Base-by-base conservation (phyloP, 2,329 filamentous ascomycete genomes). In the Phialocephala sp. region DNA sequence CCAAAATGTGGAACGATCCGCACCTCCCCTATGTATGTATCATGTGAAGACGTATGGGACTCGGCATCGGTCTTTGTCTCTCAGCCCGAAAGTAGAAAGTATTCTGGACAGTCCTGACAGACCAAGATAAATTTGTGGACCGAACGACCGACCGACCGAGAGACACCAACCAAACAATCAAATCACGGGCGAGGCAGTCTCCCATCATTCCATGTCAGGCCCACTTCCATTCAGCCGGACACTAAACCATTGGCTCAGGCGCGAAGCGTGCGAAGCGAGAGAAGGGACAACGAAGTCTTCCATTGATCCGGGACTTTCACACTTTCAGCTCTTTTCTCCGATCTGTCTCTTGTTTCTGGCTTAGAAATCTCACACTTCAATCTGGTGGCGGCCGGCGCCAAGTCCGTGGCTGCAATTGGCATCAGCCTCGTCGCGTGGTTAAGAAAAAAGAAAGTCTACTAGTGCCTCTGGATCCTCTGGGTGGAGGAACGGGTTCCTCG, bases 211-310 rank as follows among this genome's bases (percentile, higher is more conserved):
- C 27, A 32, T 32, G 27, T 8, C 27, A 32, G 27, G 27, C 27
- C 27, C 27, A 32, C 6, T 50, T 54, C 50, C 50, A 54, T 54
- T 54, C 50, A 54, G 24, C 50, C 50, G 50, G 50, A 54, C 11
- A 11, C 8, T 50, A 2, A 32, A 32, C 27, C 6, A 32, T 32
- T 32, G 27, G 27, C 27, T 32, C 3, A 32, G 27, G 27, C 6
- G 27, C 27, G 27, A 32, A 32, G 6, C 27, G 3, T 32, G 27
- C 27, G 27, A 32, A 32, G 27, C 27, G 27, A 32, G 27, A 32
- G 27, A 32, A 32, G 37, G 15, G 24, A 18, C 6, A 50, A 2
- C 11, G 24, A 54, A 54, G 50, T 4, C 50, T 54, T 54, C 50
- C 50, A 32, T 54, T 54, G 50, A 54, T 35, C 50, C 50, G 50